These are phyloP conservation scores for Anthracocystis panici-leucophaei DNA, from an alignment of 1,284 basidiomycete genomes.

Conservation along the genomic window DNA sequence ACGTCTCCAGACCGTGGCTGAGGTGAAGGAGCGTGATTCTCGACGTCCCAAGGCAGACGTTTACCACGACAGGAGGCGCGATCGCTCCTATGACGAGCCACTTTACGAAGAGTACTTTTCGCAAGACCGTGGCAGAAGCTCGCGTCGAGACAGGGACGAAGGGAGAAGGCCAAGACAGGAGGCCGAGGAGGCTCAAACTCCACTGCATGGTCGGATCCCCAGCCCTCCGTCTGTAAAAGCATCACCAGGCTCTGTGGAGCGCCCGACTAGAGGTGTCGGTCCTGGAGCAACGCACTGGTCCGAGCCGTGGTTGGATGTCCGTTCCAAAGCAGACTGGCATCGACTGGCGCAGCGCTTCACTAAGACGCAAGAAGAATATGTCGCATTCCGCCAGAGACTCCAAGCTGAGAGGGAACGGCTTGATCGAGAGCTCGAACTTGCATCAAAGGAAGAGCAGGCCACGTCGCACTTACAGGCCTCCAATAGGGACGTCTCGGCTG, in stretches of 20 bases:
- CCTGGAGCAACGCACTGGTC: slow-evolving; percentile 50
- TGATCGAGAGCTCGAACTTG: slow-evolving; percentile 32
- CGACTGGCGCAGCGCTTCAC: slow-evolving; percentile 43
- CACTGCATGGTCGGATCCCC: not conserved
- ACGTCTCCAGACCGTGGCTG: slow-evolving; percentile 20
- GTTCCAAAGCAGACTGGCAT: slow-evolving; percentile 45
- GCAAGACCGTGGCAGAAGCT: not conserved
- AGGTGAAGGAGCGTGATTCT: slow-evolving; percentile 4
- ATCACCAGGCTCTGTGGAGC: slow-evolving; percentile 6
- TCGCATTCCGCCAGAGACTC: slow-evolving; percentile 16
- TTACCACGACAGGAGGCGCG: slow-evolving; percentile 22
- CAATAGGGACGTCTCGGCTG: slow-evolving; percentile 6
- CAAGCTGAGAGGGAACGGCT: slow-evolving; percentile 36
- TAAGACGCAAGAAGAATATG: slow-evolving; percentile 47
- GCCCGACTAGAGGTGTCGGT: slow-evolving; percentile 40
- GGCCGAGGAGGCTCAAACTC: slow-evolving; percentile 1
- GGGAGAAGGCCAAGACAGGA: not conserved
- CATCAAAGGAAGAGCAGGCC: slow-evolving; percentile 24
- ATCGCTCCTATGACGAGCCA: slow-evolving; percentile 29
- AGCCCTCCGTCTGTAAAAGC: slow-evolving; percentile 1
- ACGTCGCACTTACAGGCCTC: not conserved
- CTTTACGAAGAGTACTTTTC: not conserved
- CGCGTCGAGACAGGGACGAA: not conserved
- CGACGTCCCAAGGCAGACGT: slow-evolving; percentile 1
- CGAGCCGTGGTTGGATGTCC: slow-evolving; percentile 52